Evolutionary conservation across 192 early-diverging fungal species (phyloP), one percentile per base, ranked within the genome.

Genomic region (Backusella mclennaniae): DNA sequence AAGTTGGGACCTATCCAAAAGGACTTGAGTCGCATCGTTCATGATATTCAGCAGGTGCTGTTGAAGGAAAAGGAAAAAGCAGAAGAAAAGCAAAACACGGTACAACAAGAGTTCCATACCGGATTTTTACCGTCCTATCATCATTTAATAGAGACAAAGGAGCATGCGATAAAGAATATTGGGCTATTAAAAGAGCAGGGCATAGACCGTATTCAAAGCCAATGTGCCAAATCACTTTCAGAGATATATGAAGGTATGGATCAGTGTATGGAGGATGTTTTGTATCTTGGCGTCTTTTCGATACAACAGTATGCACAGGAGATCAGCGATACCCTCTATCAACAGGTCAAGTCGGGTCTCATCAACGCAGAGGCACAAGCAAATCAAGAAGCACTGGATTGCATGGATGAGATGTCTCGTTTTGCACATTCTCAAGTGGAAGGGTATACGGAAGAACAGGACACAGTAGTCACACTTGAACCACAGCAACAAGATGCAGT

Each of bases 1-100:
- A 99, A 99, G 85, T 82, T 99, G 29, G 92, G 92, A 0, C 97
- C 97, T 0, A 96, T 94, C 31, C 93, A 96, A 85, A 88, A 92
- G 74, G 98, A 96, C 79, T 85, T 97, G 6, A 83, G 85, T 70
- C 95, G 96, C 76, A 84, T 98, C 36, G 84, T 99, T n/a, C 76
- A 77, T 66, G 96, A 99, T 78, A 81, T 97, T 68, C 78, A 86
- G 56, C 74, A 89, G 17, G 77, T 97, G 9, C 87, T 93, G 6
- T 86, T 87, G 21, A 88, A 88, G 66, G 96, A 95, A 80, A 84
- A 86, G 44, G 81, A 80, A n/a, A 78, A 86, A 17, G 89, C 92
- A 15, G 86, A 83, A n/a, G 71, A 86, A 36, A 86, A 88, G 67
- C 81, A 88, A 15, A 79, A 89, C 46, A 80, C 88, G 66, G 89